Percentiles rank a stretch among this genome's conserved stretches.
These are phyloP conservation scores for Cryptococcus wingfieldii DNA, from an alignment of 1,284 basidiomycete species.

Conservation along the genomic window DNA sequence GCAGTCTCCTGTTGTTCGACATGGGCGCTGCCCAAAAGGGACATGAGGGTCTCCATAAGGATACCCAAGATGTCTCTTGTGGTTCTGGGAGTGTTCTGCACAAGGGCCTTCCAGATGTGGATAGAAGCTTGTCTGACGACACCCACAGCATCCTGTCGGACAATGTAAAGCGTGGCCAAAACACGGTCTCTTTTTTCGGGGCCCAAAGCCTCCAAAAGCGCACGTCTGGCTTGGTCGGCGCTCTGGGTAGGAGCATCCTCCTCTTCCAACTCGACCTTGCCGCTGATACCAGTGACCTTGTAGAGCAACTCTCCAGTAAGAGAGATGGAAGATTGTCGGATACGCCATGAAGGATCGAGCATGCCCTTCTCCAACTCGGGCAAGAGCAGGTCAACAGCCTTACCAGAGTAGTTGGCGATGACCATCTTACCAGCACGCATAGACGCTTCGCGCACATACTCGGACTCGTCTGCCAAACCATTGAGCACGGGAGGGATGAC, in stretches of 20 bases:
- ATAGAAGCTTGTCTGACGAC: conserved; percentile 87
- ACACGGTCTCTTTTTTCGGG: conserved; percentile 84
- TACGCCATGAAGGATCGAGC: conserved; percentile 93
- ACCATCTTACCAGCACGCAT: conserved; percentile 99
- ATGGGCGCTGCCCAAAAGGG: conserved; percentile 71
- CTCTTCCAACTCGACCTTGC: conserved; percentile 80
- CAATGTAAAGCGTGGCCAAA: conserved; percentile 83
- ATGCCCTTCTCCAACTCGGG: conserved; percentile 93
- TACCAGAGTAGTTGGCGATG: conserved; percentile 87
- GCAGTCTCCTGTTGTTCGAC: conserved; percentile 91
- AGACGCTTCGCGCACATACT: conserved; percentile 90
- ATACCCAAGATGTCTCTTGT: conserved; percentile 93
- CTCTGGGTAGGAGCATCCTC: conserved; percentile 65
- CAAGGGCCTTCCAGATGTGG: conserved; percentile 97
- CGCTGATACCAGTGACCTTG: conserved; percentile 96
- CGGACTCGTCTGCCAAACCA: conserved; percentile 89
- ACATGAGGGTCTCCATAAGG: conserved; percentile 71
- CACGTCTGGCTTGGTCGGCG: conserved; percentile 73
- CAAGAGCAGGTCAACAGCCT: conserved; percentile 87
- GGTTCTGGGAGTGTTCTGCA: conserved; percentile 62
- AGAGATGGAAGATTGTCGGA: conserved; percentile 90
- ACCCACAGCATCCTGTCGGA: conserved; percentile 88
- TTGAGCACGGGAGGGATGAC: conserved; percentile 90
- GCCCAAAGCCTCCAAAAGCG: conserved; percentile 83
- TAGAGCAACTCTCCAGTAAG: conserved; percentile 94